Evolutionary conservation across 345 rosid genomes (phyloP).

Genomic region (Gossypium turneri): DNA sequence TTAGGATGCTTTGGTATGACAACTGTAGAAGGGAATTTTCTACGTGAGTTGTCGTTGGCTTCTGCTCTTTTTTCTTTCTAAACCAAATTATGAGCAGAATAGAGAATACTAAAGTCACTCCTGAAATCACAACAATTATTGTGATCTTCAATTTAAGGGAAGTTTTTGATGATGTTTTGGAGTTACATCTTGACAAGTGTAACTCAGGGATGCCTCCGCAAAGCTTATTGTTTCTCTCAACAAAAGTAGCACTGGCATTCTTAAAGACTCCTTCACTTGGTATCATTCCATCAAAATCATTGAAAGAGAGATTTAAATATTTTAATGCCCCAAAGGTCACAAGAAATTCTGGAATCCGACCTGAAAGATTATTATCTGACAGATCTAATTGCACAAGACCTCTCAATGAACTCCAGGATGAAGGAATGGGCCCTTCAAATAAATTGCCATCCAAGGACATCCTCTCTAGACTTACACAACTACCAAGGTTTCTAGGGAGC

Average conservation of each 20-base stretch:
- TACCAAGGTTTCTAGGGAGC: not conserved
- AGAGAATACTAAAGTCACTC: not conserved
- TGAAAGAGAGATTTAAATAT: constrained; percentile 24
- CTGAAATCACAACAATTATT: not conserved
- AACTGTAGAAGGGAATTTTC: not conserved
- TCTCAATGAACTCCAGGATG: not conserved
- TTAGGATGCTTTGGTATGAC: not conserved
- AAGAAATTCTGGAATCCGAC: constrained; percentile 16
- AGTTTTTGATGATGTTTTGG: not conserved
- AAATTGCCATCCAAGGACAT: not conserved
- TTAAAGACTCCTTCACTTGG: constrained; percentile 22
- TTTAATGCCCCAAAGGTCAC: not conserved
- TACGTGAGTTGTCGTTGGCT: not conserved
- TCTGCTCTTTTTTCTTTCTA: not conserved
- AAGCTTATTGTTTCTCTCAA: constrained; percentile 19
- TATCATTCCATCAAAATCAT: constrained; percentile 21
- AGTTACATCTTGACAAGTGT: constrained; percentile 20
- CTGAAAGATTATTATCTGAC: constrained; percentile 14
- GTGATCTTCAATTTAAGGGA: constrained; percentile 9
- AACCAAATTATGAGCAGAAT: not conserved
- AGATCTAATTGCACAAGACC: no score
- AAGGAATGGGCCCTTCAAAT: constrained; percentile 11
- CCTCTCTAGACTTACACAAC: not conserved
- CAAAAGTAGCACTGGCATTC: constrained; percentile 15
- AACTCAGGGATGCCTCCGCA: constrained; percentile 21